Evolutionary conservation across 805 yeast species (phyloP), one percentile per base, ranked within the genome.

Genomic region (Myxozyma geophila): DNA sequence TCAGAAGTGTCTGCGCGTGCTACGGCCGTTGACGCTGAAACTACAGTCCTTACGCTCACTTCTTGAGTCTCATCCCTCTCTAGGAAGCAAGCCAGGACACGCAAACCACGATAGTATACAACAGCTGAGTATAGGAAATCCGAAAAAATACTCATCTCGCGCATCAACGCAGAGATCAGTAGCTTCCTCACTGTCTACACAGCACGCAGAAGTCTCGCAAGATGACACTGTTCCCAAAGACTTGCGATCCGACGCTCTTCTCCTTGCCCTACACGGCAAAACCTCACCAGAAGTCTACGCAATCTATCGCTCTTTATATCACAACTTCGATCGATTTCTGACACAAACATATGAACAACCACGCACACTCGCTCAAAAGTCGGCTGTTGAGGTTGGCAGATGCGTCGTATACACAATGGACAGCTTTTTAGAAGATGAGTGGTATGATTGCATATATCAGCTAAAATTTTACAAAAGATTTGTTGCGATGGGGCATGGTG

Each of bases 401-500:
- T 66, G 69, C 37, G 58, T 66, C 13, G 62, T 57, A 5, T 44
- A 64, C 39, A 66, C 69, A 4, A 36, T 48, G 37, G 67, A 50
- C 36, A 50, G 49, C 28, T 49, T 66, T n/a, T 17, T 52, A 35
- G 67, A 58, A n/a, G 67, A 64, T 36, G 67, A 62, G 7, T 66
- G 69, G 69, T 66, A 66, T 23, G 69, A 66, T 37, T 52, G 50
- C 36, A 15, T 60, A 17, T 58, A 48, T 15, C 62, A 57, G 28
- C 46, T 60, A 15, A 44, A 54, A n/a, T 36, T 40, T 33, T 66
- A 66, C 40, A 62, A 63, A 48, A 54, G 69, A 19, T 61, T n/a
- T 47, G 46, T 63, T n/a, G 67, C 62, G 10, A 39, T 63, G 10
- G 69, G 69, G 5, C 69, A 66, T 28, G 69, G 69, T 12, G 60